Percentiles rank a stretch among this genome's conserved stretches.
Conservation (phyloP, 2,329 filamentous ascomycete genomes). For the Aspergillus sp. region DNA sequence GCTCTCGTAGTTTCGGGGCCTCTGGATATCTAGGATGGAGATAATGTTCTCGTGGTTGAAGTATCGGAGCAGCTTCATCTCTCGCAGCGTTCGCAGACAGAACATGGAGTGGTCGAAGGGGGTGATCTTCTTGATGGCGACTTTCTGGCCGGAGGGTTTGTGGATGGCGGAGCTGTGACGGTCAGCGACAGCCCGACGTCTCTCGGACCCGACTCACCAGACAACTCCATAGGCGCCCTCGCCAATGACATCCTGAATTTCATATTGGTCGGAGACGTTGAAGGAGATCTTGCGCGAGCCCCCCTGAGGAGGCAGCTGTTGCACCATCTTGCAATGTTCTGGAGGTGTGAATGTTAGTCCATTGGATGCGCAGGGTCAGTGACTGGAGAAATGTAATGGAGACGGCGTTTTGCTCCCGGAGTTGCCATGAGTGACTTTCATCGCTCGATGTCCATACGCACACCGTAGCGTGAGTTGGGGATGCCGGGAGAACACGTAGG, state of each 20-base stretch:
- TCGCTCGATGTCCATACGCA: too few relatives aligned
- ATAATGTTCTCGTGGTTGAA: conserved; percentile 99
- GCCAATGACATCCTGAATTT: conserved; percentile 98
- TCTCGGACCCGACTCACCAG: conserved; percentile 62
- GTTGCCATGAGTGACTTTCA: not conserved
- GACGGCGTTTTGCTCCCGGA: not conserved
- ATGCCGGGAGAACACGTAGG: not conserved
- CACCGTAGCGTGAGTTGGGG: not conserved
- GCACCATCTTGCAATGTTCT: conserved; percentile 35
- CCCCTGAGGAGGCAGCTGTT: conserved; percentile 48
- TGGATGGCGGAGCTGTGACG: conserved; percentile 81
- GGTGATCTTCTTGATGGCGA: conserved; percentile 99
- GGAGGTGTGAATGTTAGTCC: conserved; percentile 6
- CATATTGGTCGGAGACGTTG: conserved; percentile 99
- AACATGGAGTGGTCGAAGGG: conserved; percentile 99
- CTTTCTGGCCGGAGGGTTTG: conserved; percentile 97
- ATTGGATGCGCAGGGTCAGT: not conserved
- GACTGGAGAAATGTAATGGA: not conserved
- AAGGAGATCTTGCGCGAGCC: conserved; percentile 92
- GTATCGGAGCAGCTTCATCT: conserved; percentile 98
- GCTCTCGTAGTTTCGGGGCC: conserved; percentile 90
- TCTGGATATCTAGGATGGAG: conserved; percentile 98
- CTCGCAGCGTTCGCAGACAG: conserved; percentile 89
- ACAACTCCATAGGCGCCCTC: conserved; percentile 98
- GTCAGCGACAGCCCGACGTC: conserved; percentile 12